Conservation (phyloP, 1,284 basidiomycete species). For the Cystobasidium sp. region DNA sequence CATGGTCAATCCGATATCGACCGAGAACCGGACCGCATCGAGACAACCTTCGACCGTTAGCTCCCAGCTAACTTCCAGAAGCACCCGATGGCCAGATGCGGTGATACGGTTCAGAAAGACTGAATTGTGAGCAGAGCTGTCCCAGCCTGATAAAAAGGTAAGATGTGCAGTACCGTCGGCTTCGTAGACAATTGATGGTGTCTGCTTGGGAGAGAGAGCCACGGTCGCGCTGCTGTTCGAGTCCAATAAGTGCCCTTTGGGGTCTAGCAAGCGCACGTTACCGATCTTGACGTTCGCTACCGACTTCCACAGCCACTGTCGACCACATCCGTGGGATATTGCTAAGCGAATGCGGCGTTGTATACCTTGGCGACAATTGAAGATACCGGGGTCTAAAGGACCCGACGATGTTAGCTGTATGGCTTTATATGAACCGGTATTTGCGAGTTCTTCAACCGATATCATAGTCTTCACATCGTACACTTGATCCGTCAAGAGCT, state of each 20-base stretch:
- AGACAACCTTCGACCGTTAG: conserved; percentile 81
- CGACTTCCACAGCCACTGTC: conserved; percentile 81
- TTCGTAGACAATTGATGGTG: conserved; percentile 45
- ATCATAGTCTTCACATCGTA: conserved; percentile 88
- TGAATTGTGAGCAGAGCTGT: conserved; percentile 89
- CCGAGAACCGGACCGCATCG: conserved; percentile 79
- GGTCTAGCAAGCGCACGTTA: conserved; percentile 80
- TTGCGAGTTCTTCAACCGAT: conserved; percentile 82
- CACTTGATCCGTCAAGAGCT: conserved; percentile 82
- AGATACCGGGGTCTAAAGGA: conserved; percentile 80
- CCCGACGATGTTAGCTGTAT: conserved; percentile 80
- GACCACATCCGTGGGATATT: conserved; percentile 84
- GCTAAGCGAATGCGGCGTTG: conserved; percentile 80
- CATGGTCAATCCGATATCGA: conserved; percentile 87
- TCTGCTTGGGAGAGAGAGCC: conserved; percentile 62
- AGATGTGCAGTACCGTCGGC: conserved; percentile 79
- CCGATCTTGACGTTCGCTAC: conserved; percentile 78
- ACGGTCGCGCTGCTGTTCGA: conserved; percentile 67
- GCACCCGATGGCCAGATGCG: conserved; percentile 72
- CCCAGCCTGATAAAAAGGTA: conserved; percentile 79
- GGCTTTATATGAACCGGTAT: conserved; percentile 80
- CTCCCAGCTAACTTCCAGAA: conserved; percentile 76
- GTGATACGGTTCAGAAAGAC: conserved; percentile 84
- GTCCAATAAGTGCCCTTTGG: conserved; percentile 77
- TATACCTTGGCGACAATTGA: conserved; percentile 88